phyloP scores from a whole-genome alignment of 169 alveolate genomes.

The Eimeria maxima region DNA sequence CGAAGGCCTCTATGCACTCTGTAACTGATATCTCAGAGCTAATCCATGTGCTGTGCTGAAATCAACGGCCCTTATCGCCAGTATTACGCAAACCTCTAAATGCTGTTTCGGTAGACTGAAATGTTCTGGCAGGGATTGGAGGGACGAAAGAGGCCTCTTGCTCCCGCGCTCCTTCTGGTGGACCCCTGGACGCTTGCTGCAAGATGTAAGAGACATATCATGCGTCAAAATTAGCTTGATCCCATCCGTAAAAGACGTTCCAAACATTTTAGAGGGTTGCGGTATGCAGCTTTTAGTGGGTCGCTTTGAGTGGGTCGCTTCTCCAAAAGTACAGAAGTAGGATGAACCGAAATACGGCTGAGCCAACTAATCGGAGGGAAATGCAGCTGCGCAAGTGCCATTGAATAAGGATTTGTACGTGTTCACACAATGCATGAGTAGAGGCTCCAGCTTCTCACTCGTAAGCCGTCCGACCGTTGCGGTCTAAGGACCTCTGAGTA shows the following conservation, averaged over 20 bases:
- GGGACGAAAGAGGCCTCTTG: slow-evolving; percentile 16
- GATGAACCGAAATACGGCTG: neutral
- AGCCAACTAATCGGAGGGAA: neutral
- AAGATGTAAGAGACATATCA: neutral
- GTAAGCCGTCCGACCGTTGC: neutral
- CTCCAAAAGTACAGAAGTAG: neutral
- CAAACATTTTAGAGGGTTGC: neutral
- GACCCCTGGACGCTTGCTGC: slow-evolving; percentile 72
- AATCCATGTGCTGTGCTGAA: neutral
- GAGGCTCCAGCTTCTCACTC: slow-evolving; percentile 31
- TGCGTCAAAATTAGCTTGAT: neutral
- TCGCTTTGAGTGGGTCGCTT: neutral
- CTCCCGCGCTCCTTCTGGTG: slow-evolving; percentile 69
- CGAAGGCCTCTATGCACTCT: neutral
- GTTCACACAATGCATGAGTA: neutral
- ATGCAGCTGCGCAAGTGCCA: neutral
- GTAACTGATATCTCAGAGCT: neutral
- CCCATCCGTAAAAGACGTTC: neutral
- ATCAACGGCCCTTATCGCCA: neutral
- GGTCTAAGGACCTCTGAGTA: slow-evolving; percentile 60
- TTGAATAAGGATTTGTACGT: neutral
- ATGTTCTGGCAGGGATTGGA: slow-evolving; percentile 54
- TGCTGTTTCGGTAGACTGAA: slow-evolving; percentile 32
- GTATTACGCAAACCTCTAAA: slow-evolving; percentile 19
- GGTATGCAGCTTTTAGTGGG: neutral